Percentiles rank a stretch among this genome's conserved stretches.
Evolutionary conservation across 2,329 filamentous ascomycete genomes (phyloP).

Genomic region (Pseudogymnoascus sp.): DNA sequence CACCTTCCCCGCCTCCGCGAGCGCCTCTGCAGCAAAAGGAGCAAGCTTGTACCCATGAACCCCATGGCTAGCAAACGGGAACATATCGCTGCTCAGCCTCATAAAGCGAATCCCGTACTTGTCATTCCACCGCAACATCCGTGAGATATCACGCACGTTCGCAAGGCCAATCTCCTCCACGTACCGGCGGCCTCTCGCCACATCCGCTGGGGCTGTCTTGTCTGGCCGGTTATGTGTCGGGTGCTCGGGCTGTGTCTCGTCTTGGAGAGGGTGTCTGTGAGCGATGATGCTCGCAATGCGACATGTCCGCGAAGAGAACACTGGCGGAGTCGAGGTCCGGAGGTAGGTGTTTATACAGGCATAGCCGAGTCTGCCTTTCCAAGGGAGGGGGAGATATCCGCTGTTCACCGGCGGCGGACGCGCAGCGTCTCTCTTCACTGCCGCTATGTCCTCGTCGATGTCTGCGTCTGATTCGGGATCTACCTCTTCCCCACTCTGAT

Average conservation of each 20-base stretch:
- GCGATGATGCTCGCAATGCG: conserved; percentile 86
- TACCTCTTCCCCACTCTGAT: conserved; percentile 53
- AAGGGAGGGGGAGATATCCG: conserved; percentile 74
- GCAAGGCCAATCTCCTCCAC: conserved; percentile 71
- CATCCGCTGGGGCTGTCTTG: conserved; percentile 58
- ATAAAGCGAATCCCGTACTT: conserved; percentile 88
- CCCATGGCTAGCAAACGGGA: conserved; percentile 85
- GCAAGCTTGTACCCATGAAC: conserved; percentile 80
- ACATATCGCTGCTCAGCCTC: conserved; percentile 91
- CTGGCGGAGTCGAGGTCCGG: conserved; percentile 68
- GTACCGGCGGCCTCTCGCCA: conserved; percentile 60
- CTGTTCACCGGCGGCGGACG: conserved; percentile 71
- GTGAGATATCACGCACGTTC: conserved; percentile 75
- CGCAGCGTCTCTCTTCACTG: conserved; percentile 24
- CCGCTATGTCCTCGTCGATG: conserved; percentile 23
- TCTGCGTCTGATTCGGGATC: not conserved
- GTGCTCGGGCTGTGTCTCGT: conserved; percentile 71
- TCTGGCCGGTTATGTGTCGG: conserved; percentile 80
- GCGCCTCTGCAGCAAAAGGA: conserved; percentile 70
- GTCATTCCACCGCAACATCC: conserved; percentile 88
- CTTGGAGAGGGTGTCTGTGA: conserved; percentile 71
- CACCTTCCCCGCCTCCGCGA: conserved; percentile 70
- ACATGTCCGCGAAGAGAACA: conserved; percentile 88
- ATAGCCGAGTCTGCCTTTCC: conserved; percentile 85
- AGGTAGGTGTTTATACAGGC: conserved; percentile 92